phyloP scores from a whole-genome alignment of 768 basidiomycete genomes.

The Daedaleopsis nitida region DNA sequence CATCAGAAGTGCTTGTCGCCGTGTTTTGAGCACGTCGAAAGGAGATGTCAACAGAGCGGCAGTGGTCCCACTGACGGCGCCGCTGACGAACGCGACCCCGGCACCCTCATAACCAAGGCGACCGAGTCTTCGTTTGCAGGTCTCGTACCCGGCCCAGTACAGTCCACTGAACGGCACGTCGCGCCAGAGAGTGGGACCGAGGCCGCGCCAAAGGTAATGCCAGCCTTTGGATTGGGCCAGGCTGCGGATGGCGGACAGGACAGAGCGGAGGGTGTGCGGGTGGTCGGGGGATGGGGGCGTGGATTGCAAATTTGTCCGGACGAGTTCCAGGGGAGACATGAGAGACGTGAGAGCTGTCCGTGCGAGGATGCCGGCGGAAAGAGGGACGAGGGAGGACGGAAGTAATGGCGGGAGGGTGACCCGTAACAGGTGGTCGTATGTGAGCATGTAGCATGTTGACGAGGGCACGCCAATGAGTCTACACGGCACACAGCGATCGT shows the following conservation, averaged over 20 bases:
- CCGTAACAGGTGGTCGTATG: conserved; percentile 85
- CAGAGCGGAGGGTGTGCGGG: conserved; percentile 78
- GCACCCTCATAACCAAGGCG: conserved; percentile 57
- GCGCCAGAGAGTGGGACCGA: conserved; percentile 92
- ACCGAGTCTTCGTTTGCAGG: conserved; percentile 66
- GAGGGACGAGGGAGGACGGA: conserved; percentile 57
- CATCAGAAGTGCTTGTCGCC: conserved; percentile 85
- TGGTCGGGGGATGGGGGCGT: conserved; percentile 70
- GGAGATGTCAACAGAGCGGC: conserved; percentile 91
- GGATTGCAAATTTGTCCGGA: conserved; percentile 92
- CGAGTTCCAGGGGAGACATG: conserved; percentile 86
- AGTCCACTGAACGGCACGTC: conserved; percentile 97
- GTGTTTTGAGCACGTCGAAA: conserved; percentile 96
- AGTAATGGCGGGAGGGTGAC: conserved; percentile 62
- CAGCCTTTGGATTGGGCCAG: conserved; percentile 68
- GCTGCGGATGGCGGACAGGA: conserved; percentile 60
- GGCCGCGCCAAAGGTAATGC: conserved; percentile 82
- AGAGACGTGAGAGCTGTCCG: conserved; percentile 78
- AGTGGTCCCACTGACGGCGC: conserved; percentile 83
- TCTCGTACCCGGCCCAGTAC: conserved; percentile 96
- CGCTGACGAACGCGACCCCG: conserved; percentile 82
- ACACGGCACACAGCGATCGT: conserved; percentile 14
- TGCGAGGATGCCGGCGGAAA: conserved; percentile 81
- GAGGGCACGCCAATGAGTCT: conserved; percentile 92
- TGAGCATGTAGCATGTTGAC: conserved; percentile 91